These are phyloP conservation scores for Lichina pygmaea DNA, from an alignment of 495 filamentous ascomycete species.

Conservation along the genomic window DNA sequence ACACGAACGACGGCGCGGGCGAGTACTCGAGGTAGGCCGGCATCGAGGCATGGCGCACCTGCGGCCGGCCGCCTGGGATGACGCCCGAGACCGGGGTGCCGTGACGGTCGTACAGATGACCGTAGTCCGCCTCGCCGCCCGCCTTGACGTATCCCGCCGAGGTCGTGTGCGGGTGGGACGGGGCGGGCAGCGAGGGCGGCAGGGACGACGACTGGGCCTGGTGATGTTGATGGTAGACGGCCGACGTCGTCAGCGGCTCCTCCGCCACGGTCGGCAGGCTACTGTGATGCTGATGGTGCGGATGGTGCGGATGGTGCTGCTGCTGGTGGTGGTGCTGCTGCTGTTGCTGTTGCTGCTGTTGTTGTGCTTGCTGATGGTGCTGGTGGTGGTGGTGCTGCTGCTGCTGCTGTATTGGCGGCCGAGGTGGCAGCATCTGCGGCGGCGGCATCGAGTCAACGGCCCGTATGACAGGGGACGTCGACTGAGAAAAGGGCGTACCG, in stretches of 20 bases:
- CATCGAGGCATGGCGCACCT: constrained; percentile 89
- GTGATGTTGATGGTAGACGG: not conserved
- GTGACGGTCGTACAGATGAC: constrained; percentile 71
- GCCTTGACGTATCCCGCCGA: constrained; percentile 45
- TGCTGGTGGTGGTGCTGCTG: not conserved
- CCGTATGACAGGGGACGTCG: constrained; percentile 65
- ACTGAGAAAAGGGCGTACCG: constrained; percentile 39
- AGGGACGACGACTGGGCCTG: not conserved
- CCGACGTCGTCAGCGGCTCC: constrained; percentile 20
- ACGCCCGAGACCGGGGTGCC: constrained; percentile 36
- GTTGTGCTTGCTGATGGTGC: too few species aligned
- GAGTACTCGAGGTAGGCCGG: constrained; percentile 95
- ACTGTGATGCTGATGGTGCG: not conserved
- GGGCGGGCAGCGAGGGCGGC: not conserved
- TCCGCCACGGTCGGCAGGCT: not conserved
- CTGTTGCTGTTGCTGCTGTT: not conserved
- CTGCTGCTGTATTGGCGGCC: constrained; percentile 27
- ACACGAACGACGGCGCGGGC: constrained; percentile 87
- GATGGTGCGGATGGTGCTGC: not conserved
- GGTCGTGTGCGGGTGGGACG: constrained; percentile 12
- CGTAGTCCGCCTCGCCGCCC: constrained; percentile 41
- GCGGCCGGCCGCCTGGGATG: constrained; percentile 23
- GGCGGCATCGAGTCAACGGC: constrained; percentile 75
- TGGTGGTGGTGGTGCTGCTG: not conserved
- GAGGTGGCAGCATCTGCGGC: constrained; percentile 26